These are phyloP conservation scores for Saussurea involucrata DNA, from an alignment of 129 eudicot genomes.

Conservation along the genomic window DNA sequence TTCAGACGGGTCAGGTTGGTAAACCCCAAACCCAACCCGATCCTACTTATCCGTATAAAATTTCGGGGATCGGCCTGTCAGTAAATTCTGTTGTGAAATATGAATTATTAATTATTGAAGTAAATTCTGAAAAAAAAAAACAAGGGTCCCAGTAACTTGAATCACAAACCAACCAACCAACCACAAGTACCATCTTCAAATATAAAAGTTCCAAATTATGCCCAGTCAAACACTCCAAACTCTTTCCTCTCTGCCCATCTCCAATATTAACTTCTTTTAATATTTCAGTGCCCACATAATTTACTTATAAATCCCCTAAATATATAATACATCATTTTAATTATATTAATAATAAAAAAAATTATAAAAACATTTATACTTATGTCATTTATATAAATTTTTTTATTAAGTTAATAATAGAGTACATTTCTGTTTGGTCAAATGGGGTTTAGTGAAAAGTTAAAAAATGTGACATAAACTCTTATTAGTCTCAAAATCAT, in stretches of 20 bases:
- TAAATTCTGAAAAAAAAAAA: neutral
- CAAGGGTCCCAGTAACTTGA: constrained; percentile 45
- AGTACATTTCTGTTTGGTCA: too few species aligned
- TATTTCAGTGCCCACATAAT: constrained; percentile 20
- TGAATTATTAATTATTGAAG: too few species aligned
- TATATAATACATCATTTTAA: neutral
- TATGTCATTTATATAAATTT: too few species aligned
- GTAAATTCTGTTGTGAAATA: too few species aligned
- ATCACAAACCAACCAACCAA: constrained; percentile 38
- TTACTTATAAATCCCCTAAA: neutral
- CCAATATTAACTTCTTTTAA: constrained; percentile 11
- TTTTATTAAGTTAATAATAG: too few species aligned
- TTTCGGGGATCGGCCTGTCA: too few species aligned
- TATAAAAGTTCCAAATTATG: constrained; percentile 31
- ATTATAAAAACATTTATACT: neutral
- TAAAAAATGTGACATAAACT: too few species aligned
- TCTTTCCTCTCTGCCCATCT: constrained; percentile 5
- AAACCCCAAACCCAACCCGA: too few species aligned
- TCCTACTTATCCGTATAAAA: too few species aligned
- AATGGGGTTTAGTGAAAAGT: too few species aligned
- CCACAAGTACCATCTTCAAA: constrained; percentile 29
- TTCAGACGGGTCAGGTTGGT: too few species aligned
- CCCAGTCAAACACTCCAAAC: constrained; percentile 37
- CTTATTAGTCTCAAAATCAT: too few species aligned
- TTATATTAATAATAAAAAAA: neutral